Evolutionary conservation across 345 rosid genomes (phyloP).

Genomic region (Cardamine resedifolia): DNA sequence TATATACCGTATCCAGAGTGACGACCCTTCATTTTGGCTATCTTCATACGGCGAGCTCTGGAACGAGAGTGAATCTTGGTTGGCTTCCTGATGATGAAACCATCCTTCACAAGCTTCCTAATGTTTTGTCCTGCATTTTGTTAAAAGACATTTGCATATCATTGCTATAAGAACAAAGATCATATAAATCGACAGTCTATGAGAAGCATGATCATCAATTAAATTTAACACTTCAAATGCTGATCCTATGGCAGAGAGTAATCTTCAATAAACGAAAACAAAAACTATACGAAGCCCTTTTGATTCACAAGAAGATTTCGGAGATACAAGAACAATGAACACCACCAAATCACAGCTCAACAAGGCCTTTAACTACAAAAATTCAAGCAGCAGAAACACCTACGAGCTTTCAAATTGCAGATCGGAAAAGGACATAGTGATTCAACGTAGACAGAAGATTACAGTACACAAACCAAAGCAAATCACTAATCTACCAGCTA

Average conservation of each 20-base stretch:
- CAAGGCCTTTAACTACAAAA: neutral
- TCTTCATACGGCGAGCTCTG: constrained; percentile 90
- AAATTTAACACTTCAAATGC: neutral
- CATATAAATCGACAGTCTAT: neutral
- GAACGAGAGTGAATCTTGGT: constrained; percentile 98
- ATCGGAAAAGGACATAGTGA: constrained; percentile 10
- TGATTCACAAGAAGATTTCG: neutral
- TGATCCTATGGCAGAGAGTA: neutral
- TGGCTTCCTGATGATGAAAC: constrained; percentile 94
- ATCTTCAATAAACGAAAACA: neutral
- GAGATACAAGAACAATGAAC: neutral
- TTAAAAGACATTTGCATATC: neutral
- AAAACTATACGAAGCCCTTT: neutral
- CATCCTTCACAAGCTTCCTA: constrained; percentile 96
- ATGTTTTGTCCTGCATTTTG: constrained; percentile 60
- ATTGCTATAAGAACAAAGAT: neutral
- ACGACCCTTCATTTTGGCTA: constrained; percentile 92
- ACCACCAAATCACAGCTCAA: neutral
- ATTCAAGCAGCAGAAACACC: neutral
- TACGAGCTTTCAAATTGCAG: neutral
- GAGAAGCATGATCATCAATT: neutral
- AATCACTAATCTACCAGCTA: neutral
- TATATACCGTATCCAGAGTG: constrained; percentile 88
- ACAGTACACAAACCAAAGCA: neutral
- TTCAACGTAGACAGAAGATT: neutral